phyloP scores from a whole-genome alignment of 192 early-diverging fungal species.

The Coemansia sp. region DNA sequence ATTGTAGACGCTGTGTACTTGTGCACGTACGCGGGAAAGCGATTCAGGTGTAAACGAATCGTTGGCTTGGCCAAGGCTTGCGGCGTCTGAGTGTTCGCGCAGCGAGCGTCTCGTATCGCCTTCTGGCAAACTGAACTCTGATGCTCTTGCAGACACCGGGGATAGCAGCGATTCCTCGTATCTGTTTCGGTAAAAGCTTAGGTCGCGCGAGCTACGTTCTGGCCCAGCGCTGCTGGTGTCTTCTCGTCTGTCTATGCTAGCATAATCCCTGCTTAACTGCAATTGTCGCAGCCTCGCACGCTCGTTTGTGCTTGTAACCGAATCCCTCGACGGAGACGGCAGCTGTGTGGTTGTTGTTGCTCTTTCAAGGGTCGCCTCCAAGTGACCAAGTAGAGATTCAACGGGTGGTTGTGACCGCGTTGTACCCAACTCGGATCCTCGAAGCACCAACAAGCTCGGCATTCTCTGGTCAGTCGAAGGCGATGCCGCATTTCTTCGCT shows the following conservation, averaged over 20 bases:
- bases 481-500: neutral
- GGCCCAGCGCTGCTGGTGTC: neutral
- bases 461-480: neutral
- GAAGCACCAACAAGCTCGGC: constrained; percentile 1
- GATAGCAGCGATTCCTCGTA: neutral
- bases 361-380: neutral
- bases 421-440: neutral
- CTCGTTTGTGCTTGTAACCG: neutral
- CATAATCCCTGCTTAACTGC: neutral
- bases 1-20: neutral
- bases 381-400: constrained; percentile 13
- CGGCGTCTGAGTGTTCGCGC: neutral
- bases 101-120: constrained; percentile 1
- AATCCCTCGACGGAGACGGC: neutral
- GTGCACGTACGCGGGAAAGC: neutral
- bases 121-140: neutral
- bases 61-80: neutral
- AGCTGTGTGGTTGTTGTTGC: neutral
- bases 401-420: constrained; percentile 14
- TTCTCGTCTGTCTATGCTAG: neutral
- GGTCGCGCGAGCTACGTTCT: neutral
- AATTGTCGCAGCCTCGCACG: neutral
- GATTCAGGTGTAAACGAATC: neutral
- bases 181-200: constrained; percentile 1
- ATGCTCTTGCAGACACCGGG: neutral